A percentile compares a stretch with the other conserved stretches of the same genome.
Evolutionary conservation across 441 rosid genomes (phyloP).

Genomic region (Hypseocharis bilobata): DNA sequence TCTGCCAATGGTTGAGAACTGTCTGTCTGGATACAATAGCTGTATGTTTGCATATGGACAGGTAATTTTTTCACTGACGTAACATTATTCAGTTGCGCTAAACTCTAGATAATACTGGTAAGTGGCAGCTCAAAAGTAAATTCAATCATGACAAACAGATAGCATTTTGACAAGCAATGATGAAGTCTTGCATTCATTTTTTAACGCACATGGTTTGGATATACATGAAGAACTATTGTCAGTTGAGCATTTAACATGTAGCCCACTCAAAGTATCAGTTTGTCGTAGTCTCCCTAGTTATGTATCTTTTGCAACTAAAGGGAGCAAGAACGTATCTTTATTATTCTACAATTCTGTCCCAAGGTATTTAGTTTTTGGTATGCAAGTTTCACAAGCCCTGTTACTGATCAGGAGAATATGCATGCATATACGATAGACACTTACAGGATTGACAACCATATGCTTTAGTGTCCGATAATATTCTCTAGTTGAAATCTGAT

Average conservation of each 20-base stretch:
- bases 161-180: background rate
- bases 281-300: no score
- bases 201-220: background rate
- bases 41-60: slow-evolving; percentile 98
- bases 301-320: background rate
- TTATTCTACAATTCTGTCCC: background rate
- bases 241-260: background rate
- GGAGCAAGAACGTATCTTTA: no score
- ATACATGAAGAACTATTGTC: background rate
- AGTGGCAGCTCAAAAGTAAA: background rate
- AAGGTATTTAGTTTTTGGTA: background rate
- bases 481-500: background rate
- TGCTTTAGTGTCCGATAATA: background rate
- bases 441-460: background rate
- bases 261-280: no score
- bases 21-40: slow-evolving; percentile 94
- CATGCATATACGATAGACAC: background rate
- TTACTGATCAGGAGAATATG: background rate
- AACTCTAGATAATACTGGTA: background rate
- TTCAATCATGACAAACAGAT: background rate
- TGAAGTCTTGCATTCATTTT: background rate
- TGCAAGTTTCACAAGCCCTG: background rate
- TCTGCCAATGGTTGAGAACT: slow-evolving; percentile 92
- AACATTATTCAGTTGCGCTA: background rate
- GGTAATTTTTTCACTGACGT: slow-evolving; percentile 34